A percentile compares a stretch with the other conserved stretches of the same genome.
These are phyloP conservation scores for Myxozyma kluyveri DNA, from an alignment of 805 yeast genomes.

Conservation along the genomic window DNA sequence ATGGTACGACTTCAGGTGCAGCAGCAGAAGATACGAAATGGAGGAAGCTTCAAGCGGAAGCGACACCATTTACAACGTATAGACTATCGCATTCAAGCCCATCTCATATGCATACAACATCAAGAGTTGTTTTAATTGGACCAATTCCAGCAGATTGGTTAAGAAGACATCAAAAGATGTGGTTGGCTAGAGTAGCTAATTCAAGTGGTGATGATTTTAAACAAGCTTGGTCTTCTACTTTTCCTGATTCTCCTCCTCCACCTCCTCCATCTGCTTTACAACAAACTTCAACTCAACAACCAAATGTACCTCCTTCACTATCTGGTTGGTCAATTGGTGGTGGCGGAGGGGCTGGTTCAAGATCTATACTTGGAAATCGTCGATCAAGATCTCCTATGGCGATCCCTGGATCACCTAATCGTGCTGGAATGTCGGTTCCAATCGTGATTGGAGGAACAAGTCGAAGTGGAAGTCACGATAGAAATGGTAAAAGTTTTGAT, in stretches of 20 bases:
- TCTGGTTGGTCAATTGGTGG: neutral
- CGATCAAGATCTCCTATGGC: neutral
- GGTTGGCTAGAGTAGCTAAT: constrained; percentile 26
- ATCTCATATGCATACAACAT: constrained; percentile 47
- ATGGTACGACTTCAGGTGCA: neutral
- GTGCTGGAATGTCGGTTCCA: neutral
- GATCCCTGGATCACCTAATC: neutral
- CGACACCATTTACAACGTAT: constrained; percentile 57
- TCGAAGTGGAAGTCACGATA: neutral
- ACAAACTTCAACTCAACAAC: neutral
- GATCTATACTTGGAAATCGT: neutral
- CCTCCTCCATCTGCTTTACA: constrained; percentile 9
- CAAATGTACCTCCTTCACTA: neutral
- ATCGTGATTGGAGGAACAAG: no score
- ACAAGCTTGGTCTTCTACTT: constrained; percentile 28
- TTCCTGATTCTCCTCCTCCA: constrained; percentile 22
- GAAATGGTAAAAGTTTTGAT: neutral
- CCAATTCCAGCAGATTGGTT: constrained; percentile 59
- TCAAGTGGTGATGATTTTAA: constrained; percentile 17
- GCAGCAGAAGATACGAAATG: no score
- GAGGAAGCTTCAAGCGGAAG: neutral
- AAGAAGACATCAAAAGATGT: constrained; percentile 36
- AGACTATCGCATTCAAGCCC: constrained; percentile 55
- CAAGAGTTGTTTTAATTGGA: constrained; percentile 55
- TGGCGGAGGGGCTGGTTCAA: neutral